phyloP scores from a whole-genome alignment of 306 rosid species.

The Carpinus fangiana region DNA sequence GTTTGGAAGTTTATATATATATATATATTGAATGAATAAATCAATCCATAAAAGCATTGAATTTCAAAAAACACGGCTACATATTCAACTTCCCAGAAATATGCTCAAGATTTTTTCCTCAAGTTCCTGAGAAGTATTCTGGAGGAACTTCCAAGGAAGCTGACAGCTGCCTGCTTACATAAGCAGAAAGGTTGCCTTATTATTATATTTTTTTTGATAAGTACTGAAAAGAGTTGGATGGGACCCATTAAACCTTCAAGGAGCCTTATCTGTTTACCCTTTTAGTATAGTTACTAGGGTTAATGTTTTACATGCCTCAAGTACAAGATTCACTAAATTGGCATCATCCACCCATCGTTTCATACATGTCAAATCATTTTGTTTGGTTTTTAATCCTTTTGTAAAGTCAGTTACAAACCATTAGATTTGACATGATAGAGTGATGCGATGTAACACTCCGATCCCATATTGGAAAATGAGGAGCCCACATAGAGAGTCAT shows the following conservation, averaged over 20 bases:
- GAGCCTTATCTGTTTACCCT: not conserved
- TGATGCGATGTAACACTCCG: not conserved
- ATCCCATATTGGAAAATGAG: too few relatives aligned
- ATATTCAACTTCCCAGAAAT: not conserved
- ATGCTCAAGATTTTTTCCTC: not conserved
- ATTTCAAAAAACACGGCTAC: too few relatives aligned
- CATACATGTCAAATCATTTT: not conserved
- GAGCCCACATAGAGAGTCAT: too few relatives aligned
- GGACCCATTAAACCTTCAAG: too few relatives aligned
- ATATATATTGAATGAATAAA: too few relatives aligned
- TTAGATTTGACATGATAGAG: not conserved
- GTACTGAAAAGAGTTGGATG: too few relatives aligned
- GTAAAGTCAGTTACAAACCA: not conserved
- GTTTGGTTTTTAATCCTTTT: not conserved
- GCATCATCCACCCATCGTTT: not conserved
- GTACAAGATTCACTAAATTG: not conserved
- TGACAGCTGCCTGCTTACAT: not conserved
- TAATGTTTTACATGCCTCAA: not conserved
- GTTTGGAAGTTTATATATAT: not conserved
- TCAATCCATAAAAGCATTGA: too few relatives aligned
- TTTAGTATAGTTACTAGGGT: not conserved
- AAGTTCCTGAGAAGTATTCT: not conserved
- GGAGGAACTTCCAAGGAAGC: not conserved
- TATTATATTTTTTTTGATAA: too few relatives aligned
- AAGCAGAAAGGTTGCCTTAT: not conserved